These are phyloP conservation scores for Chrysanthemum seticuspe DNA, from an alignment of 129 eudicot species.

Conservation along the genomic window DNA sequence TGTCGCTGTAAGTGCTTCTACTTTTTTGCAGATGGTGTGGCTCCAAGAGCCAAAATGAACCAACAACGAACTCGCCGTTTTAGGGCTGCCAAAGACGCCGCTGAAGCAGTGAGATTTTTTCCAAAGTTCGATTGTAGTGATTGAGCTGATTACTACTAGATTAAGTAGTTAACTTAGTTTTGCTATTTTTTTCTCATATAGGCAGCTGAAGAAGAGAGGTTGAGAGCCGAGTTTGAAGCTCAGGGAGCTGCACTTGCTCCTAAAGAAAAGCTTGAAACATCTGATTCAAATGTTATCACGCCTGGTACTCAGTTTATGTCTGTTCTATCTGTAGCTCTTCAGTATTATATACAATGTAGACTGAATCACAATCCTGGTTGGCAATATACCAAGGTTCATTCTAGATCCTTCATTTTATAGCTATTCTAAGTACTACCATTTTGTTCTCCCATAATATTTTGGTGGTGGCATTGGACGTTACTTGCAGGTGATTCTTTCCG, in stretches of 20 bases:
- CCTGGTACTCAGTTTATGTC: conserved; percentile 98
- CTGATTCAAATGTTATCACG: conserved; percentile 89
- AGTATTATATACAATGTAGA: conserved; percentile 69
- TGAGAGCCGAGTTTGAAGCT: conserved; percentile 70
- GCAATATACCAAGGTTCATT: conserved; percentile 74
- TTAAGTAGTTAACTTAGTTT: background rate
- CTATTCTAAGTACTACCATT: conserved; percentile 5
- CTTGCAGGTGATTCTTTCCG: conserved; percentile 98
- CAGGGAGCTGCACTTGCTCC: conserved; percentile 62
- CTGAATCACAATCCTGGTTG: conserved; percentile 86
- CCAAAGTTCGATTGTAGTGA: background rate
- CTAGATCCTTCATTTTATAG: conserved; percentile 13
- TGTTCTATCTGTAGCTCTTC: conserved; percentile 87
- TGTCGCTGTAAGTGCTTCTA: conserved; percentile 15
- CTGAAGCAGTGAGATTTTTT: conserved; percentile 75
- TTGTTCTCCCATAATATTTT: conserved; percentile 43
- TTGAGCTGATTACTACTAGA: conserved; percentile 2
- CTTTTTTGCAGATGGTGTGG: conserved; percentile 81
- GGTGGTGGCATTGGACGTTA: conserved; percentile 54
- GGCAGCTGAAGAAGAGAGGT: conserved; percentile 92
- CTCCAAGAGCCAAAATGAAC: conserved; percentile 99
- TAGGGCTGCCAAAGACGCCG: conserved; percentile 98
- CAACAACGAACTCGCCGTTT: conserved; percentile 96
- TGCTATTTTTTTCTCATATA: conserved; percentile 25
- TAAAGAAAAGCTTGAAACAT: conserved; percentile 81